Evolutionary conservation across 2,329 filamentous ascomycete species (phyloP).

Genomic region (Trichoderma sp.): DNA sequence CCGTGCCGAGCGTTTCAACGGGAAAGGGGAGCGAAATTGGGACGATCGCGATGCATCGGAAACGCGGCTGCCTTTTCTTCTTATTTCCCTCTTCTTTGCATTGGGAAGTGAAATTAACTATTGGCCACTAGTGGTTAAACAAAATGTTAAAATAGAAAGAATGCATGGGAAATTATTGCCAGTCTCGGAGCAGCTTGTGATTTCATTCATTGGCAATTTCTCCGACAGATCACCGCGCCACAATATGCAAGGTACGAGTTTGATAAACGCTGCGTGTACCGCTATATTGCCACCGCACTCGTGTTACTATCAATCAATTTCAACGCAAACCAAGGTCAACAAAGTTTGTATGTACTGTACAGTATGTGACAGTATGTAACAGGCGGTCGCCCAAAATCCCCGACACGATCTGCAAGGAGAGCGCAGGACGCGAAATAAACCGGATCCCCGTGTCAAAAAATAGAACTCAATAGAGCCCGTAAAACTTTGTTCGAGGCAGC

Average conservation of each 20-base stretch:
- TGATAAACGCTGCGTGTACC: not conserved
- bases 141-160: not conserved
- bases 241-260: constrained; percentile 19
- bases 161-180: not conserved
- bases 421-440: not conserved
- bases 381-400: not conserved
- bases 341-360: no score
- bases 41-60: constrained; percentile 21
- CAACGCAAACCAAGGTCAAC: not conserved
- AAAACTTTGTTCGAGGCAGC: not conserved
- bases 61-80: not conserved
- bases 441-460: not conserved
- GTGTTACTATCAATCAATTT: not conserved
- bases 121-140: not conserved
- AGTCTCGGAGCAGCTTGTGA: not conserved
- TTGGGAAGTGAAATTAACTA: not conserved
- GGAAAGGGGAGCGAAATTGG: not conserved
- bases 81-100: not conserved
- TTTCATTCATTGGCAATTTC: not conserved
- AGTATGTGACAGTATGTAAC: not conserved
- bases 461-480: not conserved
- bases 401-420: not conserved
- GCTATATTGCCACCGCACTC: not conserved
- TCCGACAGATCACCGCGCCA: constrained; percentile 21
- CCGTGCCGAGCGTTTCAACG: not conserved